phyloP scores from a whole-genome alignment of 768 basidiomycete genomes.

The Clavaria fumosa region DNA sequence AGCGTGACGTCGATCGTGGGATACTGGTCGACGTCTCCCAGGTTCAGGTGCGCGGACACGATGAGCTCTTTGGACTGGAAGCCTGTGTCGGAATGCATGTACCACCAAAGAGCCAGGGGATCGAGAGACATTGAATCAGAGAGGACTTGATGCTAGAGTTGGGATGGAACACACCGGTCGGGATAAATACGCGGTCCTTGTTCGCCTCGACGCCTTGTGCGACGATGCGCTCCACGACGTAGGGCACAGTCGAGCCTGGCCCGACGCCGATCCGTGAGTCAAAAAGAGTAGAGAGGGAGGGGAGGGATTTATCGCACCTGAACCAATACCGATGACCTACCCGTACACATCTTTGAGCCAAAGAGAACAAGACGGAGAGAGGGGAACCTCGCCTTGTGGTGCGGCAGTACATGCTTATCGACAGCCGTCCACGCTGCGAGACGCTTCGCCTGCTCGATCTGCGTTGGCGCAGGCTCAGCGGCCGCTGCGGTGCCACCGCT shows the following conservation, averaged over 20 bases:
- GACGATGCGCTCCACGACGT: slow-evolving; percentile 89
- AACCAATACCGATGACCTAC: slow-evolving; percentile 79
- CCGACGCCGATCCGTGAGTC: slow-evolving; percentile 4
- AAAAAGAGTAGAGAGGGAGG: slow-evolving; percentile 1
- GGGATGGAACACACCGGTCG: slow-evolving; percentile 43
- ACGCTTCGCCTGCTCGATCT: slow-evolving; percentile 68
- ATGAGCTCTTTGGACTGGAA: slow-evolving; percentile 97
- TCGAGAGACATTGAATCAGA: no score
- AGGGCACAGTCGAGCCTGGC: slow-evolving; percentile 82
- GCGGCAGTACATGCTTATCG: slow-evolving; percentile 67
- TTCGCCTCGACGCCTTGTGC: slow-evolving; percentile 68
- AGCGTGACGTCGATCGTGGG: slow-evolving; percentile 89
- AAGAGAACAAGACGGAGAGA: neutral
- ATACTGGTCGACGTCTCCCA: slow-evolving; percentile 86
- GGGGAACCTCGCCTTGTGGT: slow-evolving; percentile 54
- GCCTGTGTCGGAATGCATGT: no score
- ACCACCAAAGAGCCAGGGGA: no score
- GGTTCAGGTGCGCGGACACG: slow-evolving; percentile 52
- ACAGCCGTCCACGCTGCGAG: slow-evolving; percentile 92
- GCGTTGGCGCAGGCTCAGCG: no score
- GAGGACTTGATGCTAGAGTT: no score
- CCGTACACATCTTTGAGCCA: neutral
- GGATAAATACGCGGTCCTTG: slow-evolving; percentile 72
- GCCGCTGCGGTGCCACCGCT: no score
- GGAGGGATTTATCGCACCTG: slow-evolving; percentile 31